A percentile compares a stretch with the other conserved stretches of the same genome.
Conservation (phyloP, 495 filamentous ascomycete species). For the Daldinia loculata region DNA sequence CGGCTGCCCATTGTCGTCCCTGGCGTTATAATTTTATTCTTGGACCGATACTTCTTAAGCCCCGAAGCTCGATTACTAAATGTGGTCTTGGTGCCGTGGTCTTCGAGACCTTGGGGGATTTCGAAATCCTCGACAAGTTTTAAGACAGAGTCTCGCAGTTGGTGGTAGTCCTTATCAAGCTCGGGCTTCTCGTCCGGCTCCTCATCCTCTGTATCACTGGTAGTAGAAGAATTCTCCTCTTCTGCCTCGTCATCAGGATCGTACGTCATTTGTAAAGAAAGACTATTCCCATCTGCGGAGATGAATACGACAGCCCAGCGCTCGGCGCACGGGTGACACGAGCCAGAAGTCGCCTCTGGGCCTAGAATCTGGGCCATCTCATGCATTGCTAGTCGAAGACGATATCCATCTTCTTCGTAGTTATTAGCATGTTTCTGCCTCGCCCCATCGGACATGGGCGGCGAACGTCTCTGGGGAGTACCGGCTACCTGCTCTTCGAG, state of each 20-base stretch:
- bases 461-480: conserved; percentile 55
- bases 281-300: conserved; percentile 70
- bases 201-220: conserved; percentile 72
- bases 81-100: conserved; percentile 61
- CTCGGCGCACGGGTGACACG: conserved; percentile 76
- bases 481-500: conserved; percentile 59
- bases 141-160: conserved; percentile 80
- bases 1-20: conserved; percentile 58
- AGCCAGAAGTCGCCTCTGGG: conserved; percentile 65
- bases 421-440: conserved; percentile 50
- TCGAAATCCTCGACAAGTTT: conserved; percentile 85
- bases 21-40: conserved; percentile 60
- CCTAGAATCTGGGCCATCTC: conserved; percentile 72
- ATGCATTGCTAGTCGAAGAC: conserved; percentile 65
- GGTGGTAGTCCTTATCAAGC: conserved; percentile 82
- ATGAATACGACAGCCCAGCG: conserved; percentile 80
- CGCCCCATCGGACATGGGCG: conserved; percentile 48
- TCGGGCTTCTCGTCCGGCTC: conserved; percentile 69
- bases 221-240: conserved; percentile 67
- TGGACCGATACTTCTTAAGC: conserved; percentile 59
- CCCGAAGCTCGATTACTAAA: conserved; percentile 70
- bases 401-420: conserved; percentile 64
- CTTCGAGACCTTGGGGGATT: conserved; percentile 68
- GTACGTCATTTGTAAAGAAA: conserved; percentile 76
- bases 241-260: conserved; percentile 72